These are phyloP conservation scores for Pezicula rhizophila DNA, from an alignment of 2,329 filamentous ascomycete species.

Conservation along the genomic window DNA sequence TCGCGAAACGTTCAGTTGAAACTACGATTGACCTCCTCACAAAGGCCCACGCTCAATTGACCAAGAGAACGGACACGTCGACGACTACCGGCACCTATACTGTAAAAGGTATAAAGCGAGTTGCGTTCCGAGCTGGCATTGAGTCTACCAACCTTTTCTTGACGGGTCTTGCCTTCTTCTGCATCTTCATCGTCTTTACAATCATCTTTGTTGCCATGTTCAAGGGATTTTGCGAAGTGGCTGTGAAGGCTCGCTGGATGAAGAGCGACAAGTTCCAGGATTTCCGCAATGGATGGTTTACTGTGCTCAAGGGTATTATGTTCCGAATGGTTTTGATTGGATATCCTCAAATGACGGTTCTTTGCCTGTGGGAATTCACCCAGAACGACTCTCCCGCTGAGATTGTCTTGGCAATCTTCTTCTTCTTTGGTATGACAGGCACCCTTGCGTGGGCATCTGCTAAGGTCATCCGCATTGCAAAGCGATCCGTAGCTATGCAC, in stretches of 20 bases:
- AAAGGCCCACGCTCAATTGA: slow-evolving; percentile 28
- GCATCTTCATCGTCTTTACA: slow-evolving; percentile 73
- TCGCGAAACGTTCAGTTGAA: slow-evolving; percentile 41
- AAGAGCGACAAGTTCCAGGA: slow-evolving; percentile 82
- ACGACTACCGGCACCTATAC: slow-evolving; percentile 49
- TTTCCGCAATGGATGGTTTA: slow-evolving; percentile 91
- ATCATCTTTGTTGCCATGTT: slow-evolving; percentile 68
- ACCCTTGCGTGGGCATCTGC: slow-evolving; percentile 80
- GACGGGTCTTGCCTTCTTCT: slow-evolving; percentile 84
- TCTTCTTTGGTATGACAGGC: slow-evolving; percentile 72
- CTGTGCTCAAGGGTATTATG: slow-evolving; percentile 86
- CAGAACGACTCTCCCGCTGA: slow-evolving; percentile 78
- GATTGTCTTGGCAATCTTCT: slow-evolving; percentile 81
- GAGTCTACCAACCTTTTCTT: slow-evolving; percentile 91
- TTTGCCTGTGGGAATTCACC: slow-evolving; percentile 92
- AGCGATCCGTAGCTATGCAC: slow-evolving; percentile 83
- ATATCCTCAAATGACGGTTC: slow-evolving; percentile 83
- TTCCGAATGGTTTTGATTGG: slow-evolving; percentile 88
- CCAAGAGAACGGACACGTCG: slow-evolving; percentile 51
- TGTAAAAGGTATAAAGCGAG: slow-evolving; percentile 80
- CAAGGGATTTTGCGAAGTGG: slow-evolving; percentile 74
- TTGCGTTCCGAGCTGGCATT: slow-evolving; percentile 78
- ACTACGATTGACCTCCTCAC: slow-evolving; percentile 24
- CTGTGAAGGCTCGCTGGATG: slow-evolving; percentile 70
- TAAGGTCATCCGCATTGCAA: slow-evolving; percentile 86